Conservation (phyloP, 805 yeast genomes). For the Saccharomyces mikatae region DNA sequence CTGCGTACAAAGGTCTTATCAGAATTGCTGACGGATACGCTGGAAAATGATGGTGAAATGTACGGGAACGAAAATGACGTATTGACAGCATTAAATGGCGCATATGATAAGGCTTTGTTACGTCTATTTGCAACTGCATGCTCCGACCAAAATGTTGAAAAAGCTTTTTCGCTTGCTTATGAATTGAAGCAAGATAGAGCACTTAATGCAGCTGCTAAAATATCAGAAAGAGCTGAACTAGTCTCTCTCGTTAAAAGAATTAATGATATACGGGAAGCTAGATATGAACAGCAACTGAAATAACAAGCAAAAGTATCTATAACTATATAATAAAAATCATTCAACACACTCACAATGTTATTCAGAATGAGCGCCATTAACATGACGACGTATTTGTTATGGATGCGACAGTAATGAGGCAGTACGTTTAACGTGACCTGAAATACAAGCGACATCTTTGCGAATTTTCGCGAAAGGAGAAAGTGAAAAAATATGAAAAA, state of each 20-base stretch:
- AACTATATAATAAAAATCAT: background rate
- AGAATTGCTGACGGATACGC: slow-evolving; percentile 51
- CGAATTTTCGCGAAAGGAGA: background rate
- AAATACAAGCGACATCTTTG: background rate
- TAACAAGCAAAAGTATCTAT: background rate
- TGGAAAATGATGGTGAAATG: slow-evolving; percentile 37
- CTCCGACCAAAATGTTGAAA: slow-evolving; percentile 50
- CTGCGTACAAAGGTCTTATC: slow-evolving; percentile 55
- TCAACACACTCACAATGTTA: background rate
- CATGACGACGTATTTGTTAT: background rate
- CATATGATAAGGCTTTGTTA: slow-evolving; percentile 70
- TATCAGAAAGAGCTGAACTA: slow-evolving; percentile 66
- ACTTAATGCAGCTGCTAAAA: slow-evolving; percentile 71
- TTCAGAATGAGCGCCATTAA: background rate
- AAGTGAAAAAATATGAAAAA: background rate
- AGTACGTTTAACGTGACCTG: background rate
- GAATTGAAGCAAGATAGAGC: slow-evolving; percentile 73
- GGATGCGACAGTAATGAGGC: background rate
- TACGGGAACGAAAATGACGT: slow-evolving; percentile 44
- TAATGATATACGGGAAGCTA: slow-evolving; percentile 43
- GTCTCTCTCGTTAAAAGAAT: slow-evolving; percentile 46
- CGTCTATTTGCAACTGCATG: slow-evolving; percentile 71
- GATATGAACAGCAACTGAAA: slow-evolving; percentile 22
- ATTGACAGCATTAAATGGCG: slow-evolving; percentile 43
- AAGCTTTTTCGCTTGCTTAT: slow-evolving; percentile 62